A percentile compares a stretch with the other conserved stretches of the same genome.
These are phyloP conservation scores for Lactarius evosmus DNA, from an alignment of 768 basidiomycete genomes.

Conservation along the genomic window DNA sequence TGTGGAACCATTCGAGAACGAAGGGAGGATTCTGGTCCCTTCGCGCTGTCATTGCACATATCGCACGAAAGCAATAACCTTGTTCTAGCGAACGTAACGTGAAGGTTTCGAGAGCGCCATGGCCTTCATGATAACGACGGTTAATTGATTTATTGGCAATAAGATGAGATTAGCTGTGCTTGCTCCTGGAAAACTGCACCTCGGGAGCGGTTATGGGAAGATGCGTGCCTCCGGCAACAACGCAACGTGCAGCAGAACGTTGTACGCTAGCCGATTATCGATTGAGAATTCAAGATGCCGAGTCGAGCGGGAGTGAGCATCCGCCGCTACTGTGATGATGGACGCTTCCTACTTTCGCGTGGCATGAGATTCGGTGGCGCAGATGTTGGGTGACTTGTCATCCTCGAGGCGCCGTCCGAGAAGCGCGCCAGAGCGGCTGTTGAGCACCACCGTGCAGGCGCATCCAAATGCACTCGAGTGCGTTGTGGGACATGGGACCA, in stretches of 20 bases:
- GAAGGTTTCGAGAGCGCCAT: conserved; percentile 3
- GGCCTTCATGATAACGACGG: conserved; percentile 16
- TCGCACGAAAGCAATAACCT: conserved; percentile 14
- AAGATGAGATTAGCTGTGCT: conserved; percentile 6
- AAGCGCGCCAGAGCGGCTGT: conserved; percentile 8
- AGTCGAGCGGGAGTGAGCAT: neutral
- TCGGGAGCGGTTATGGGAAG: conserved; percentile 10
- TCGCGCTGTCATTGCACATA: conserved; percentile 3
- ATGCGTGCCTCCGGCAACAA: conserved; percentile 11
- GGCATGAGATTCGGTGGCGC: conserved; percentile 16
- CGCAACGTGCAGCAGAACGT: conserved; percentile 17
- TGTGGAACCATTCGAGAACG: conserved; percentile 2
- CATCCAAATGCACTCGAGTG: neutral
- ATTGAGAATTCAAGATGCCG: conserved; percentile 12
- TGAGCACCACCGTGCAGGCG: neutral
- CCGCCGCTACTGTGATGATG: neutral
- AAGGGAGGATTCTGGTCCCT: conserved; percentile 6
- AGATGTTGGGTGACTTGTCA: conserved; percentile 8
- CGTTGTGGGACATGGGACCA: neutral
- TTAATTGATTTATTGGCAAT: conserved; percentile 5
- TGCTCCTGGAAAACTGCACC: conserved; percentile 3
- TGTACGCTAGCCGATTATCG: conserved; percentile 24
- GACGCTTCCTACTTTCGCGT: conserved; percentile 7
- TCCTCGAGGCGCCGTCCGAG: conserved; percentile 17
- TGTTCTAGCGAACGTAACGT: conserved; percentile 11